phyloP scores from a whole-genome alignment of 148 eudicot species.

The Rhododendron ferrugineum region DNA sequence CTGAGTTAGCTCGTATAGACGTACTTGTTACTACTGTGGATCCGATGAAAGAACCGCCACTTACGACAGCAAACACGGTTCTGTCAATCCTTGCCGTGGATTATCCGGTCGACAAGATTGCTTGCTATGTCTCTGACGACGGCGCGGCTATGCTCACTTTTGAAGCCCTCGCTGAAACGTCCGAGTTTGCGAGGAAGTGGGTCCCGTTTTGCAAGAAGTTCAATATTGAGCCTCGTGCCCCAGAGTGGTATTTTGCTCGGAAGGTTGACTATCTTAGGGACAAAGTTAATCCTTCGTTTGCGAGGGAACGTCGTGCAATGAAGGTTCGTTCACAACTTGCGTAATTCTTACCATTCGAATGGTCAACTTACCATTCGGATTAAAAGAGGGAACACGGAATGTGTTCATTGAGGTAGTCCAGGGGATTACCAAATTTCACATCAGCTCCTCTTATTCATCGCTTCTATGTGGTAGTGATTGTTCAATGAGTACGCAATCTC shows the following conservation, averaged over 20 bases:
- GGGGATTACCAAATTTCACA: too few species aligned
- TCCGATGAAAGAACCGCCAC: conserved; percentile 93
- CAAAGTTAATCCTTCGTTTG: conserved; percentile 72
- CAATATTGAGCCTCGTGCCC: conserved; percentile 92
- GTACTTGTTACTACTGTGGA: conserved; percentile 93
- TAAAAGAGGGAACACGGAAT: not conserved
- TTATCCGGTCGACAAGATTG: conserved; percentile 60
- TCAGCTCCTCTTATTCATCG: too few species aligned
- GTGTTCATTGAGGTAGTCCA: too few species aligned
- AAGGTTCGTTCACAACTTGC: conserved; percentile 51
- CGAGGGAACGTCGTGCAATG: conserved; percentile 58
- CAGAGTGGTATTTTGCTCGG: conserved; percentile 90
- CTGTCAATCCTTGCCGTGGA: conserved; percentile 94
- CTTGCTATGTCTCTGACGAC: conserved; percentile 48
- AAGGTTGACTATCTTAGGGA: conserved; percentile 87
- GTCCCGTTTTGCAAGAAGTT: conserved; percentile 89
- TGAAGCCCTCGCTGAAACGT: conserved; percentile 88
- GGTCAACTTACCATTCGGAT: not conserved
- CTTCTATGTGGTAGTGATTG: too few species aligned
- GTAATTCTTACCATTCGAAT: too few species aligned
- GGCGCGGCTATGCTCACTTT: conserved; percentile 97
- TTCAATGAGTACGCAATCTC: not conserved
- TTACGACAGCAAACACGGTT: conserved; percentile 83
- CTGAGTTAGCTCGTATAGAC: conserved; percentile 82
- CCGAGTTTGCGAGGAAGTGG: conserved; percentile 90